Base-by-base conservation (phyloP, 2,329 filamentous ascomycete genomes). In the Paracoccidioides brasiliensis region DNA sequence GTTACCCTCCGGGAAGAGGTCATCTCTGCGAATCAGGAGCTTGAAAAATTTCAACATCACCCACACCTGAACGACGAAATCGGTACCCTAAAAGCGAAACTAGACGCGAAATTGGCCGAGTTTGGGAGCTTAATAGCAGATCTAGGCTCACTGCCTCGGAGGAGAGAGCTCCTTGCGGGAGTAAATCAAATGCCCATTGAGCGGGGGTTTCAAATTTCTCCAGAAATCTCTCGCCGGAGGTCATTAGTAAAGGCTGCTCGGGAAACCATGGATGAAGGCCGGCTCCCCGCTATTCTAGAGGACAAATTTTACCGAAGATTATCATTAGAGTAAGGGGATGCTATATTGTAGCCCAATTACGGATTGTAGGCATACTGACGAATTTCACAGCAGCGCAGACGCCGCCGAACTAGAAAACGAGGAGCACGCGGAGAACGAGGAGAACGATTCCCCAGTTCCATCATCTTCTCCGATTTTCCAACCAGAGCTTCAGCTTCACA, bases 261-360 rank as follows among this genome's bases (percentile, higher is more conserved):
- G 60, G 40, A 45, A 32, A 33, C 28, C 12, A 43, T 22, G 30
- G 51, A 54, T 35, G 65, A 68, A 38, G 69, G 68, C 38, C 71
- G 72, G 59, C 69, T 85, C 60, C 80, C 81, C 7, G 77, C 76
- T 3, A 84, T 85, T 52, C 61, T 73, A 2, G 82, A 85, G 66
- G 77, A 78, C 63, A 82, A 82, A 65, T 72, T 69, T 57, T 83
- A 76, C 61, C 80, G 80, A 28, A 70, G 80, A 59, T 66, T 70
- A 57, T 82, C 79, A 7, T 68, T 83, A 60, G 76, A 78, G 75
- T 80, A 72, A 64, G 76, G 66, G 40, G 8, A 42, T n/a, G 15
- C 59, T 41, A 44, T 43, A 32, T 41, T 37, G 10, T 14, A n/a
- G 30, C 51, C 28, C 10, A 40, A 28, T 30, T 51, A 2, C 10